Conservation (phyloP, 306 rosid genomes). For the cucumber (Cucumis sativus) region DNA sequence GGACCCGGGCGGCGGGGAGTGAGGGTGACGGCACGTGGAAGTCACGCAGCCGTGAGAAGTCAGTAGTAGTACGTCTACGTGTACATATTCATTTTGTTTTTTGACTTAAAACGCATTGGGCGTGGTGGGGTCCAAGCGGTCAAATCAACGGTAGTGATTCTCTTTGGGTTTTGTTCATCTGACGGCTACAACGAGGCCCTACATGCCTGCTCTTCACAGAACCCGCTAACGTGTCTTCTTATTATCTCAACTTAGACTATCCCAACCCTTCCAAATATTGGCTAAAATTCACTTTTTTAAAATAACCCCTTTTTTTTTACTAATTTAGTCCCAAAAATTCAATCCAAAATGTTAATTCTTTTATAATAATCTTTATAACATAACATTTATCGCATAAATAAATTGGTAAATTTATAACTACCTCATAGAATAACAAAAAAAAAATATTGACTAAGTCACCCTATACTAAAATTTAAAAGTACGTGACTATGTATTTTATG, state of each 20-base stretch:
- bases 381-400: too few relatives aligned
- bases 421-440: too few relatives aligned
- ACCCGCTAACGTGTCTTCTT: not conserved
- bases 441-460: too few relatives aligned
- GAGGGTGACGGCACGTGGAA: not conserved
- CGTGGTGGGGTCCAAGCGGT: not conserved
- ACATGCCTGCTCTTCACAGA: not conserved
- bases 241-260: not conserved
- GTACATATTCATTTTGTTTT: not conserved
- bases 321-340: too few relatives aligned
- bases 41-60: not conserved
- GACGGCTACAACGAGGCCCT: slow-evolving; percentile 1
- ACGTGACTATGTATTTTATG: too few relatives aligned
- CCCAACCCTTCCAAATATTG: too few relatives aligned
- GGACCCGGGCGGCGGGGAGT: not conserved
- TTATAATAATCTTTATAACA: too few relatives aligned
- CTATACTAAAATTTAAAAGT: too few relatives aligned
- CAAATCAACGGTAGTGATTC: not conserved
- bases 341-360: too few relatives aligned
- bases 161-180: not conserved
- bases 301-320: too few relatives aligned
- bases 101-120: not conserved
- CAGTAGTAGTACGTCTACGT: not conserved
- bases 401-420: too few relatives aligned
- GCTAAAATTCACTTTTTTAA: too few relatives aligned